Evolutionary conservation across 257 asterid genomes (phyloP).

Genomic region (Penstemon newberryi): DNA sequence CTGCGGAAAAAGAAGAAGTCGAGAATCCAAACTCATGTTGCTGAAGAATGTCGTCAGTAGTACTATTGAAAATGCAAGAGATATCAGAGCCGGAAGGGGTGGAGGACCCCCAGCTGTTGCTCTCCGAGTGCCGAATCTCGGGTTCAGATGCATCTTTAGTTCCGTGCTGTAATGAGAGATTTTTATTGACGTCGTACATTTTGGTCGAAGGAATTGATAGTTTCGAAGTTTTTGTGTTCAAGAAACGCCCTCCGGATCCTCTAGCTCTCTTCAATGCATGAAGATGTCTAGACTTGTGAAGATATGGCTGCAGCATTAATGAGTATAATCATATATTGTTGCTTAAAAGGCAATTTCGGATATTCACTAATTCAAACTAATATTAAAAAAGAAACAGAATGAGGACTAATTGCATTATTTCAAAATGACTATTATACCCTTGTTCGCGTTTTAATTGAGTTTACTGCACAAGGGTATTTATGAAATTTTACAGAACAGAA

Average conservation of each 20-base stretch:
- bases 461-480: too few species aligned
- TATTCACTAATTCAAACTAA: background rate
- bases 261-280: slow-evolving; percentile 70
- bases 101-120: slow-evolving; percentile 54
- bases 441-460: too few species aligned
- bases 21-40: slow-evolving; percentile 38
- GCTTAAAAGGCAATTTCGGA: too few species aligned
- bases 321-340: background rate
- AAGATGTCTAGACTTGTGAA: slow-evolving; percentile 68
- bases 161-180: slow-evolving; percentile 15
- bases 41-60: slow-evolving; percentile 34
- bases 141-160: slow-evolving; percentile 21
- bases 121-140: slow-evolving; percentile 35
- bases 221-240: slow-evolving; percentile 47
- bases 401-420: too few species aligned
- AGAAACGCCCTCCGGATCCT: slow-evolving; percentile 69
- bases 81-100: slow-evolving; percentile 49
- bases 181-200: background rate
- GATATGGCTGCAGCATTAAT: slow-evolving; percentile 51
- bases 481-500: too few species aligned
- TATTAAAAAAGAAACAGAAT: background rate
- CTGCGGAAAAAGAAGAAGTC: slow-evolving; percentile 28
- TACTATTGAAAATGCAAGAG: slow-evolving; percentile 57
- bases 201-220: slow-evolving; percentile 33
- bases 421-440: too few species aligned